phyloP scores from a whole-genome alignment of 495 filamentous ascomycete genomes.

The Tuber melanosporum region DNA sequence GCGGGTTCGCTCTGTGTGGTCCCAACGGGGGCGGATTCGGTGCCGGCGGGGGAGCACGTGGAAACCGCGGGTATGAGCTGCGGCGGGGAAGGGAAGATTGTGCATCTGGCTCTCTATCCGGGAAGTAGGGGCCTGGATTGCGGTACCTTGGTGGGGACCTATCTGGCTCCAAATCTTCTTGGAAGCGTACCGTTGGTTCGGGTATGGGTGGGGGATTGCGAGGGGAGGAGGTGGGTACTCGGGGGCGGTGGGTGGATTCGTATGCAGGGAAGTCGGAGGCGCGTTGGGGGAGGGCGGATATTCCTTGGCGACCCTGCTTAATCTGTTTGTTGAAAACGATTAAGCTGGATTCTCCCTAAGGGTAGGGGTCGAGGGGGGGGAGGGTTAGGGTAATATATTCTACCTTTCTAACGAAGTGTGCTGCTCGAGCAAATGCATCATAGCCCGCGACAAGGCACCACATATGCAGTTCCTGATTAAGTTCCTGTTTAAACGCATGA shows the following conservation, averaged over 20 bases:
- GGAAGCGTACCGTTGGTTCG: not conserved
- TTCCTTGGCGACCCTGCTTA: conserved; percentile 24
- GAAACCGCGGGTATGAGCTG: conserved; percentile 16
- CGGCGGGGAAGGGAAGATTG: not conserved
- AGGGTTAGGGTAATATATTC: conserved; percentile 4
- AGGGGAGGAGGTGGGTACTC: conserved; percentile 5
- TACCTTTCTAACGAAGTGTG: conserved; percentile 23
- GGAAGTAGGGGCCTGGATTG: not conserved
- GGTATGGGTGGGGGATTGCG: not conserved
- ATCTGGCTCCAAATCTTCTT: not conserved
- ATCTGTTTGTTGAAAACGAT: conserved; percentile 9
- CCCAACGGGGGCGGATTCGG: conserved; percentile 13
- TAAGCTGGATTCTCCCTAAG: not conserved
- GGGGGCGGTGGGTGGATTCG: conserved; percentile 12
- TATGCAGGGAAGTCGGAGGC: conserved; percentile 24
- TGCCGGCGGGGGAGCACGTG: conserved; percentile 18
- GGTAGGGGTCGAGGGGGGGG: not conserved
- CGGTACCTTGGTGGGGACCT: not conserved
- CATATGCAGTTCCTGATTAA: conserved; percentile 25
- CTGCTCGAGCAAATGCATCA: conserved; percentile 11
- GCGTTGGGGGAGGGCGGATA: conserved; percentile 17
- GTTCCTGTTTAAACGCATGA: conserved; percentile 29
- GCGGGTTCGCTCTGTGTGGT: conserved; percentile 7
- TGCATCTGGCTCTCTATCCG: not conserved
- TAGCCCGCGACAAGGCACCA: conserved; percentile 18